Evolutionary conservation across 495 filamentous ascomycete species (phyloP), one percentile per base, ranked within the genome.

Genomic region (Daldinia decipiens): DNA sequence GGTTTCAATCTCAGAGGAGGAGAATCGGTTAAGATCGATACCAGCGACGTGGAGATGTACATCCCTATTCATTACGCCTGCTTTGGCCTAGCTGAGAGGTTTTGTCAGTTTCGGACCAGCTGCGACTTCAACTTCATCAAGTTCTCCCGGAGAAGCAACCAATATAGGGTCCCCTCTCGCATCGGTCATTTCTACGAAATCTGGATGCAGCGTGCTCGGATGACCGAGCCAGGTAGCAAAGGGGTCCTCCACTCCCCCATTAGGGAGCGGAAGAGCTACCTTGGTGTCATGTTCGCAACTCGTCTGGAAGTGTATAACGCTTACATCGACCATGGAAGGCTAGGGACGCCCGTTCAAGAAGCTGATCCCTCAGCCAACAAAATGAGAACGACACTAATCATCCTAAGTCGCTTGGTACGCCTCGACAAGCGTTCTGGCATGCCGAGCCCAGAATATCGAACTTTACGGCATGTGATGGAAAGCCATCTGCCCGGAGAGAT

Each of bases 181-280:
- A 56, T 76, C 26, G 39, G 39, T 1, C 67, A 74, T 3, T 27
- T 76, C 3, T 76, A 76, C 36, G 68, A 74, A 31, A 71, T 71
- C 13, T 76, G 74, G 74, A 52, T 63, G 40, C 60, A 74, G 32
- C 71, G 71, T 5, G 71, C 71, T 4, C 19, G 55, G 29, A 61
- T 67, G 38, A 50, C 57, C 7, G 1, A 24, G 24, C 4, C 39
- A 24, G 0, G 11, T 11, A 17, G 0, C 11, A 8, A 0, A 0
- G 15, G 63, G 63, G 1, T 59, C 29, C 4, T 26, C 47, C 1
- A 5, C 6, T 0, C 1, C 1, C 63, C 63, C 2, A 59, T 72
- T 21, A 3, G 29, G 1, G 64, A 60, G 34, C 54, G 45, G 0
- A 26, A 13, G 0, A 0, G 9, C 0, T 67, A 67, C 59, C 11